Conservation (phyloP, 495 filamentous ascomycete species). For the Recurvomyces mirabilis region DNA sequence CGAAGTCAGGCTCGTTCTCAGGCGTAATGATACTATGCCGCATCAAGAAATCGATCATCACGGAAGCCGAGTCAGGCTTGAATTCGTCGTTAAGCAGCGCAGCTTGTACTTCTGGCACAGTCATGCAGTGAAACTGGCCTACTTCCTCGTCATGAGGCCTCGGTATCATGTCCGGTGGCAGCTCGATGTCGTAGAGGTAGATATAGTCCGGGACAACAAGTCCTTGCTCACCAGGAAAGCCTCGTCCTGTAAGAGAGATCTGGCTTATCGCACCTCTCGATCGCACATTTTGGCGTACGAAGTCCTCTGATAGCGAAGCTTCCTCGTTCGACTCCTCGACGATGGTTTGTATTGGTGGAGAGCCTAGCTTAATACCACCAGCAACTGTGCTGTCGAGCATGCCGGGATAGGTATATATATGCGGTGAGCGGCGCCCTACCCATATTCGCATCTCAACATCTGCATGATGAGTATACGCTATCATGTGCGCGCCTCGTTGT, state of each 20-base stretch:
- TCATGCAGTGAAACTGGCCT: constrained; percentile 38
- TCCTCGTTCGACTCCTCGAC: constrained; percentile 46
- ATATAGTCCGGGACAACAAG: constrained; percentile 36
- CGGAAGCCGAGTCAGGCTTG: constrained; percentile 41
- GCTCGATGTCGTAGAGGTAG: constrained; percentile 42
- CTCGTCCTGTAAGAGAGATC: constrained; percentile 26
- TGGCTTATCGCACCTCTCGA: constrained; percentile 33
- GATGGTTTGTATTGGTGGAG: constrained; percentile 38
- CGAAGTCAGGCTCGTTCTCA: constrained; percentile 40
- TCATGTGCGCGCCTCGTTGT: constrained; percentile 39
- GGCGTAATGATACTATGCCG: constrained; percentile 41
- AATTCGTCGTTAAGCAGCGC: constrained; percentile 39
- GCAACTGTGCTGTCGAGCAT: constrained; percentile 48
- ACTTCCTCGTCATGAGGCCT: constrained; percentile 43
- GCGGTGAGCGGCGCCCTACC: constrained; percentile 37
- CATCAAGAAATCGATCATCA: constrained; percentile 45
- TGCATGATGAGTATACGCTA: constrained; percentile 32
- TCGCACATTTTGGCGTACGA: constrained; percentile 26
- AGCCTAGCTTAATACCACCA: constrained; percentile 38
- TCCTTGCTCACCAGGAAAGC: constrained; percentile 26
- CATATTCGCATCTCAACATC: constrained; percentile 35
- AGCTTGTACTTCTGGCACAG: constrained; percentile 35
- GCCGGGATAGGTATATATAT: constrained; percentile 40
- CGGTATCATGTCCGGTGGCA: constrained; percentile 31
- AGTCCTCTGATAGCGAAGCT: constrained; percentile 32